Percentiles rank a stretch among this genome's conserved stretches.
phyloP scores from a whole-genome alignment of 176 grass and related monocot species.

The Hordeum marinum region DNA sequence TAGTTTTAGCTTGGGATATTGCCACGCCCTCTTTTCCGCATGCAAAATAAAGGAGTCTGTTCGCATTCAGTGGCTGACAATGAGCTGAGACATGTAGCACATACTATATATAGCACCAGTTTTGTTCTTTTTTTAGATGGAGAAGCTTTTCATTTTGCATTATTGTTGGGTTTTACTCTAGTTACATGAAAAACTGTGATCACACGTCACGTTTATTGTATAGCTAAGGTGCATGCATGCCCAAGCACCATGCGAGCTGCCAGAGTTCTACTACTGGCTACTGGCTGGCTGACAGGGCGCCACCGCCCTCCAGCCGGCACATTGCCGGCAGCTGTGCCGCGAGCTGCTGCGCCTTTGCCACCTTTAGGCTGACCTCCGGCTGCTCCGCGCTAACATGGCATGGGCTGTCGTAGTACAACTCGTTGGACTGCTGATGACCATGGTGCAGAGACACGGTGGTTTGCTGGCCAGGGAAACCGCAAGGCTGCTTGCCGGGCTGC shows the following conservation, averaged over 20 bases:
- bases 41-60: constrained; percentile 27
- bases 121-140: not conserved
- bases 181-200: not conserved
- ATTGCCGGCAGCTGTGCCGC: constrained; percentile 3
- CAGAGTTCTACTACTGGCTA: not conserved
- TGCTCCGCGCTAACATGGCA: not conserved
- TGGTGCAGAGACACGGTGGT: too few species aligned
- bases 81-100: not conserved
- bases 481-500: too few species aligned
- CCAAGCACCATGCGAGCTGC: not conserved
- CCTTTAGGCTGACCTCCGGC: not conserved
- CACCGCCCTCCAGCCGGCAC: not conserved
- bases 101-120: not conserved
- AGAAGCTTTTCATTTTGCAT: not conserved
- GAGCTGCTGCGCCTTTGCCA: not conserved
- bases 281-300: not conserved
- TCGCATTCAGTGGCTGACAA: constrained; percentile 11
- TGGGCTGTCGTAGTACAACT: too few species aligned
- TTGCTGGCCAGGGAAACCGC: too few species aligned
- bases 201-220: not conserved
- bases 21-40: constrained; percentile 20
- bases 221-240: not conserved
- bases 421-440: too few species aligned
- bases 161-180: not conserved
- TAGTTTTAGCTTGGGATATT: constrained; percentile 23